A percentile compares a stretch with the other conserved stretches of the same genome.
phyloP scores from a whole-genome alignment of 2,329 filamentous ascomycete species.

The Hortaea werneckii region DNA sequence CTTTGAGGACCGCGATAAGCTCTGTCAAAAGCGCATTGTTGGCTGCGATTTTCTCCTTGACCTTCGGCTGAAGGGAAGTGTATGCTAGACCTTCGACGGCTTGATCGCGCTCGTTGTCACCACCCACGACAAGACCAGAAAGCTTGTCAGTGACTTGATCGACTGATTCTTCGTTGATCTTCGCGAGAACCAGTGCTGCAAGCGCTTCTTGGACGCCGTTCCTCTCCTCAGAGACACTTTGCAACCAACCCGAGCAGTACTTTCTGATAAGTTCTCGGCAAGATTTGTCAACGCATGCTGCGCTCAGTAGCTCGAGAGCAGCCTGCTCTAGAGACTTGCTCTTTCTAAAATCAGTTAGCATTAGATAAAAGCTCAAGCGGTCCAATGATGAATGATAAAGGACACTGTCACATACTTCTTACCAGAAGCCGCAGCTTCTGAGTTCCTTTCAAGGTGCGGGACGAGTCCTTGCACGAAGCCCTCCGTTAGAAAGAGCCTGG shows the following conservation, averaged over 20 bases:
- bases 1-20: slow-evolving; percentile 54
- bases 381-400: neutral
- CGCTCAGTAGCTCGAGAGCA: slow-evolving; percentile 80
- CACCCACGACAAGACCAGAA: slow-evolving; percentile 25
- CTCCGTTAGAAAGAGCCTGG: slow-evolving; percentile 75
- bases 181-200: slow-evolving; percentile 46
- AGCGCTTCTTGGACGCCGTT: slow-evolving; percentile 27
- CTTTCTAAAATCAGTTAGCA: slow-evolving; percentile 47
- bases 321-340: slow-evolving; percentile 78
- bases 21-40: slow-evolving; percentile 59
- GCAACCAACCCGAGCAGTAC: slow-evolving; percentile 78
- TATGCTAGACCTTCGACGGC: slow-evolving; percentile 88
- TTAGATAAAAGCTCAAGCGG: neutral
- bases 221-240: slow-evolving; percentile 56
- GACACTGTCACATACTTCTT: slow-evolving; percentile 17
- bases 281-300: slow-evolving; percentile 72
- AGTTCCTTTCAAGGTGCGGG: slow-evolving; percentile 43
- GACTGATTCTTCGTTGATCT: slow-evolving; percentile 28
- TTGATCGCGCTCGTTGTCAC: slow-evolving; percentile 40
- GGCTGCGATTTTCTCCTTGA: slow-evolving; percentile 70
- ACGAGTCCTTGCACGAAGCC: slow-evolving; percentile 73
- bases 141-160: slow-evolving; percentile 21
- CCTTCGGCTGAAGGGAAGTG: slow-evolving; percentile 70
- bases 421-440: slow-evolving; percentile 20
- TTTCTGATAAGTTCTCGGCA: slow-evolving; percentile 78